Evolutionary conservation across 2,329 filamentous ascomycete genomes (phyloP), one percentile per base, ranked within the genome.

Genomic region (Beauveria asiatica): DNA sequence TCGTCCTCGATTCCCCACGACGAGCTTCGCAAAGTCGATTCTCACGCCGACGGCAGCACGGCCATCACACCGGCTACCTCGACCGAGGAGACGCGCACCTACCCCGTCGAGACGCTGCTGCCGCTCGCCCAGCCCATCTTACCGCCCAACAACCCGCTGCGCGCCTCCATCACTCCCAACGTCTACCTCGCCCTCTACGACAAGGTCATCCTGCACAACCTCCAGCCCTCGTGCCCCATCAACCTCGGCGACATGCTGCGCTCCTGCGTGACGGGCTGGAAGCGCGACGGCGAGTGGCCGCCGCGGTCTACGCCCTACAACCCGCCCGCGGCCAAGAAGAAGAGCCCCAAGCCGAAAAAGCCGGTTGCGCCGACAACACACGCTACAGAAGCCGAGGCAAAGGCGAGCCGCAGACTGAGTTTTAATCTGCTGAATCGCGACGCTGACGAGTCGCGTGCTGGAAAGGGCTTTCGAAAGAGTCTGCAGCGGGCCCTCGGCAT

Each of bases 221-320:
- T 94, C 64, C 90, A 91, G 3, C 93, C 93, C 0, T 87, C 88
- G 1, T 90, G 95, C 17, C 93, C 93, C 3, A 88, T 97, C 68
- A 97, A 96, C 67, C 82, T 97, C 0, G 77, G 81, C 33, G 90
- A 96, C 67, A 86, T 97, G 76, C 84, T 90, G 23, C 82, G 85
- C 10, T 85, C 90, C 13, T 89, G 93, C 65, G 92, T 97, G 1
- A 81, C 88, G 30, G 93, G 93, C 48, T 97, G 93, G 93, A 96
- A 95, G 73, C 82, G 90, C 45, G 90, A 94, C 67, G 92, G 92
- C 17, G 90, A 96, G 72, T 97, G 93, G 93, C 92, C 93, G 5
- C 90, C 19, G 68, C 80, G 51, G 66, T 78, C 50, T 77, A 82
- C 68, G 71, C 79, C 63, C 75, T 60, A 74, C 65, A 58, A 73